phyloP scores from a whole-genome alignment of 176 grass and related monocot genomes.

The Urochloa ruziziensis region DNA sequence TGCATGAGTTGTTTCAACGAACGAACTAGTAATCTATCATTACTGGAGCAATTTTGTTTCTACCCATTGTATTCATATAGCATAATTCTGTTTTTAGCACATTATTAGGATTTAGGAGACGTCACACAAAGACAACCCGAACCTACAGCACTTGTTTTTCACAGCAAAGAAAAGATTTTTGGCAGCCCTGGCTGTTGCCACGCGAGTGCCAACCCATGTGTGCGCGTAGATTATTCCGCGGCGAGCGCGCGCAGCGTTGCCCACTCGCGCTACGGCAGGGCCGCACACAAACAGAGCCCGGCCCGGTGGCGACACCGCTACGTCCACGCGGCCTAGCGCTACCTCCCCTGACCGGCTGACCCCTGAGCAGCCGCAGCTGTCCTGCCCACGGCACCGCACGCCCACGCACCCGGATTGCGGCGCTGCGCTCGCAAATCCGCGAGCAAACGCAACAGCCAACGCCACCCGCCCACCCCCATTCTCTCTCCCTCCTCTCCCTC shows the following conservation, averaged over 20 bases:
- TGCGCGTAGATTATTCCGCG: not conserved
- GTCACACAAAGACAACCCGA: not conserved
- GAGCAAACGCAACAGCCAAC: not conserved
- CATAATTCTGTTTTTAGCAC: no score
- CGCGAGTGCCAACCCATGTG: not conserved
- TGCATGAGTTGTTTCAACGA: no score
- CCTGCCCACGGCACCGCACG: not conserved
- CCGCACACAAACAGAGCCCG: not conserved
- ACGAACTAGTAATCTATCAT: no score
- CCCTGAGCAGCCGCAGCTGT: not conserved
- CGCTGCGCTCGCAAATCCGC: slow-evolving; percentile 15
- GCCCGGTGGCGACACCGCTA: not conserved
- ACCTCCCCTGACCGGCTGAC: not conserved
- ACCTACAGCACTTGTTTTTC: not conserved
- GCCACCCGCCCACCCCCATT: not conserved
- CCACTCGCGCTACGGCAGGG: not conserved
- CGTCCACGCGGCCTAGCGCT: not conserved
- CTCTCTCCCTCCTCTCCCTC: not conserved
- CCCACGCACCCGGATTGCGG: slow-evolving; percentile 9
- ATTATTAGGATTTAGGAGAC: no score
- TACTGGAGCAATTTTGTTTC: no score
- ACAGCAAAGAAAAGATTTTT: not conserved
- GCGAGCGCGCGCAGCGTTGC: not conserved
- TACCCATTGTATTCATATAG: no score
- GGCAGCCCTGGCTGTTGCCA: not conserved